Percentiles rank a stretch among this genome's conserved stretches.
phyloP scores from a whole-genome alignment of 1,139 yeast genomes.

The Candida tetrigidarum region DNA sequence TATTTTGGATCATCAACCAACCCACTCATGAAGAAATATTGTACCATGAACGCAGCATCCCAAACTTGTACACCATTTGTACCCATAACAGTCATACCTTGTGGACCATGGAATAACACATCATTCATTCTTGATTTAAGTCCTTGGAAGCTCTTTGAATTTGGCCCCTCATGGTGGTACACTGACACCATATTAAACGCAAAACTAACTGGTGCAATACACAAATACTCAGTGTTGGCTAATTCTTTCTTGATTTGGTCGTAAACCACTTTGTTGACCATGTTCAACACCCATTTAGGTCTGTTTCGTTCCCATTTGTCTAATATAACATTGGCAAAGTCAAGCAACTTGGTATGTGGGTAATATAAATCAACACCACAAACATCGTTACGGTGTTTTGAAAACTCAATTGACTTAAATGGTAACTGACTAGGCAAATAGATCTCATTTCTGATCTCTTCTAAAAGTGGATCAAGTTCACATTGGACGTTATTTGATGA shows the following conservation, averaged over 20 bases:
- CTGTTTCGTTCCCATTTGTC: constrained; percentile 71
- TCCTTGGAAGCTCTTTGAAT: constrained; percentile 62
- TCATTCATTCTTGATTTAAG: constrained; percentile 72
- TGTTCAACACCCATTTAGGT: constrained; percentile 71
- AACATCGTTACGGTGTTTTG: constrained; percentile 75
- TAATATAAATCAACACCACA: constrained; percentile 93
- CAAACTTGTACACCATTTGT: constrained; percentile 98
- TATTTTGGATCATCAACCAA: constrained; percentile 72
- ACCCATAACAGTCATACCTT: constrained; percentile 94
- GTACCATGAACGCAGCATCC: constrained; percentile 94
- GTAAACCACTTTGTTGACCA: constrained; percentile 57
- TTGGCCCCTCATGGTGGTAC: constrained; percentile 66
- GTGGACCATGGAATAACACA: constrained; percentile 80
- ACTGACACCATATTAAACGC: constrained; percentile 83
- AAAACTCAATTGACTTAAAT: constrained; percentile 70
- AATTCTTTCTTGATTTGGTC: constrained; percentile 75
- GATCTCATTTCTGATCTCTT: constrained; percentile 74
- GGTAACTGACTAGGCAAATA: constrained; percentile 55
- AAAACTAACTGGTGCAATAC: constrained; percentile 94
- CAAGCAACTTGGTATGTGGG: constrained; percentile 78
- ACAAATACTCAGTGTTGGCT: constrained; percentile 75
- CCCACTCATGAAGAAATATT: constrained; percentile 81
- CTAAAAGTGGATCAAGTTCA: constrained; percentile 64
- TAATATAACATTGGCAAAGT: constrained; percentile 64
- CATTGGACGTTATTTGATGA: constrained; percentile 61